Conservation (phyloP, 164 flowering plant genomes). For the Euptelea pleiosperma region DNA sequence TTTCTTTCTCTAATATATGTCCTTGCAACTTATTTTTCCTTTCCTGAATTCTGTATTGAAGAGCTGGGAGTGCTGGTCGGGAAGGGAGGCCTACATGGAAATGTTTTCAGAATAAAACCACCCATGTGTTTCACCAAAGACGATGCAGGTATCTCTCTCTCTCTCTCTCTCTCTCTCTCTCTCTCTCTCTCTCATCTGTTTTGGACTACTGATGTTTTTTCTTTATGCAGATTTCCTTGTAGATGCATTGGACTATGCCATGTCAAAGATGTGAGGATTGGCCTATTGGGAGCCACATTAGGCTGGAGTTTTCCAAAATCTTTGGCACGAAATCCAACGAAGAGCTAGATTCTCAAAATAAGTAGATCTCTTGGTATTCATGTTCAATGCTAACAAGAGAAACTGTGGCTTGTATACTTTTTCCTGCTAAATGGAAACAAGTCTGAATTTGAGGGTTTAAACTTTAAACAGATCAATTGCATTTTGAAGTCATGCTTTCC, state of each 20-base stretch:
- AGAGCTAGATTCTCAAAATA: too few relatives aligned
- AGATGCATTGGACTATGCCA: conserved; percentile 79
- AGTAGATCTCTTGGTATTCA: too few relatives aligned
- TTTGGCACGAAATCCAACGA: too few relatives aligned
- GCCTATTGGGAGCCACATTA: too few relatives aligned
- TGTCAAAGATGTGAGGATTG: conserved; percentile 59
- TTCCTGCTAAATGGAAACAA: too few relatives aligned
- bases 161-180: not conserved
- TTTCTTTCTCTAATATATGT: not conserved
- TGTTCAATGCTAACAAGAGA: too few relatives aligned
- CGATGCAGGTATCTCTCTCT: conserved; percentile 71
- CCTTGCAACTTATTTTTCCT: not conserved
- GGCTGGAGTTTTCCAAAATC: too few relatives aligned
- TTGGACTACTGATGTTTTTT: not conserved
- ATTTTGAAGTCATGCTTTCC: too few relatives aligned
- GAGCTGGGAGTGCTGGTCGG: conserved; percentile 91
- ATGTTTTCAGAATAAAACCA: conserved; percentile 91
- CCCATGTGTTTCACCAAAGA: conserved; percentile 95
- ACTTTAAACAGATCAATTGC: too few relatives aligned
- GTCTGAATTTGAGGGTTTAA: too few relatives aligned
- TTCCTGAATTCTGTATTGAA: conserved; percentile 23
- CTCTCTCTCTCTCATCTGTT: not conserved
- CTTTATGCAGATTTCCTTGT: conserved; percentile 74
- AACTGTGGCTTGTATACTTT: too few relatives aligned
- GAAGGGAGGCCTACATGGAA: conserved; percentile 91